Percentiles rank a stretch among this genome's conserved stretches.
These are phyloP conservation scores for Sclerotinia borealis DNA, from an alignment of 2,329 filamentous ascomycete species.

Conservation along the genomic window DNA sequence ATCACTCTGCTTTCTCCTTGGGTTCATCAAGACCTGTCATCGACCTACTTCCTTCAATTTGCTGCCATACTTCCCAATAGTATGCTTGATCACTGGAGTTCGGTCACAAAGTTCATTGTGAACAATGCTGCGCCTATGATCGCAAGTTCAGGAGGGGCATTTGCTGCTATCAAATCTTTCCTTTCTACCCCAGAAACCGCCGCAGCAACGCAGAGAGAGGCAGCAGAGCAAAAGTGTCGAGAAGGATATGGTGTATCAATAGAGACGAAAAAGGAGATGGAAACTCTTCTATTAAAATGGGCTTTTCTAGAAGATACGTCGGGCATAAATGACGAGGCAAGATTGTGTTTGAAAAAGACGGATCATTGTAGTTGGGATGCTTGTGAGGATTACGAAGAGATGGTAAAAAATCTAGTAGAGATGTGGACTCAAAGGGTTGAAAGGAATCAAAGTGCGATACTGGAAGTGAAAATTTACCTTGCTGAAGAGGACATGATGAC, in stretches of 20 bases:
- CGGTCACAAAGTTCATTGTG: conserved; percentile 31
- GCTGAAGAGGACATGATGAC: conserved; percentile 38
- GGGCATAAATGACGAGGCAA: conserved; percentile 29
- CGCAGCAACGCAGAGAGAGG: neutral
- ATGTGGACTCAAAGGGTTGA: conserved; percentile 18
- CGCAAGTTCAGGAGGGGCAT: conserved; percentile 11
- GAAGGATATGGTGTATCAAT: conserved; percentile 20
- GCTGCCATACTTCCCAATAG: conserved; percentile 22
- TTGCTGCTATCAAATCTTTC: conserved; percentile 11
- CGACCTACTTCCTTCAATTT: conserved; percentile 11
- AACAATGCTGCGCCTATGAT: conserved; percentile 29
- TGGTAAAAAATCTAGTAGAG: conserved; percentile 15
- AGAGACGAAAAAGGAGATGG: conserved; percentile 15
- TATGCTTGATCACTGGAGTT: conserved; percentile 31
- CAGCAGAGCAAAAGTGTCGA: conserved; percentile 14
- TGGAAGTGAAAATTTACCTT: conserved; percentile 29
- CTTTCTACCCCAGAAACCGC: conserved; percentile 8
- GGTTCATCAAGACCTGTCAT: conserved; percentile 34
- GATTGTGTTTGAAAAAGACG: conserved; percentile 26
- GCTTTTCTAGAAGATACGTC: conserved; percentile 25
- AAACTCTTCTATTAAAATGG: conserved; percentile 17
- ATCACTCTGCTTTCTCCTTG: conserved; percentile 32
- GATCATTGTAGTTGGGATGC: conserved; percentile 17
- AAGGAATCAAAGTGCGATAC: conserved; percentile 12
- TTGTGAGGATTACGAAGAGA: conserved; percentile 22